Evolutionary conservation across 345 rosid genomes (phyloP).

Genomic region (Linum lewisii): DNA sequence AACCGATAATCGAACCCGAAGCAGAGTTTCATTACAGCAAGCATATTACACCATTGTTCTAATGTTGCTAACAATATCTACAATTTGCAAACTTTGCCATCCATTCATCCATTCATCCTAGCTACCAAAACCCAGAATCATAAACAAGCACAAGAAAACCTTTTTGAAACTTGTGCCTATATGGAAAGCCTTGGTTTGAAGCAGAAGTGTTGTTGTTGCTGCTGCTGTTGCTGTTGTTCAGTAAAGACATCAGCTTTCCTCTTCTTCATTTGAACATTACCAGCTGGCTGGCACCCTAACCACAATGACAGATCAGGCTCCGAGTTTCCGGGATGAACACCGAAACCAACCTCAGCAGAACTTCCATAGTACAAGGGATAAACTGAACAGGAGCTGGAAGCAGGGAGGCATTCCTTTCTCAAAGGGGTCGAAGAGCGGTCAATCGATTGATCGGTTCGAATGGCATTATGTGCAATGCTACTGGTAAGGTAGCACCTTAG

Average conservation of each 20-base stretch:
- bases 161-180: too few relatives aligned
- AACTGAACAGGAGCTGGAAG: conserved; percentile 19
- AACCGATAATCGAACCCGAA: too few relatives aligned
- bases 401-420: conserved; percentile 17
- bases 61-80: too few relatives aligned
- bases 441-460: conserved; percentile 13
- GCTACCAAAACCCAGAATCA: too few relatives aligned
- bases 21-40: too few relatives aligned
- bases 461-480: conserved; percentile 6
- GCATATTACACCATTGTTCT: too few relatives aligned
- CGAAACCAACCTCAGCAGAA: conserved; percentile 19
- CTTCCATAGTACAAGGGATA: conserved; percentile 40
- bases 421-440: conserved; percentile 9
- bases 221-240: background rate
- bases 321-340: conserved; percentile 6
- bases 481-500: conserved; percentile 40
- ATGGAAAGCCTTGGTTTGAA: too few relatives aligned
- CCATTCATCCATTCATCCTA: too few relatives aligned
- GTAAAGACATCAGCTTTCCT: background rate
- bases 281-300: conserved; percentile 46
- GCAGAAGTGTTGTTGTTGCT: background rate
- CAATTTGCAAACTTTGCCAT: too few relatives aligned
- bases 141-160: too few relatives aligned
- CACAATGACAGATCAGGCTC: conserved; percentile 52
- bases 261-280: too few relatives aligned